Conservation (phyloP, 495 filamentous ascomycete genomes). For the Aspergillus sclerotioniger region DNA sequence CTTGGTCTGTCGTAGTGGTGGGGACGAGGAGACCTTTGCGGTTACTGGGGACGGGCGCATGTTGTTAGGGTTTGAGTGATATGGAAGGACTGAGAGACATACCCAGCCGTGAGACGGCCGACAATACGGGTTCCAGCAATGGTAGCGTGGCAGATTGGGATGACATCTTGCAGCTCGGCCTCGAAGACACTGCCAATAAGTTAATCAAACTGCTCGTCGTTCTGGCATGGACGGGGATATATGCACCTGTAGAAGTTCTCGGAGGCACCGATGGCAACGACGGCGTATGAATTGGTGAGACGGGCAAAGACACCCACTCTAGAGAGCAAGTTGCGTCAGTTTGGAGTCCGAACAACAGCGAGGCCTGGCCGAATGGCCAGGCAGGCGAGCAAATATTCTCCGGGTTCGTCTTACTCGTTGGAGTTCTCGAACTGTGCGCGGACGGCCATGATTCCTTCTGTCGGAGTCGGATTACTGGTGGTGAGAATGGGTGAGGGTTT, state of each 20-base stretch:
- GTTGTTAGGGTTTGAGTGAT: not conserved
- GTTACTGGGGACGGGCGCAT: conserved; percentile 56
- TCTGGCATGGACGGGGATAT: not conserved
- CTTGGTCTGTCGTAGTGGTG: conserved; percentile 94
- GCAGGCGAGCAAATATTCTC: not conserved
- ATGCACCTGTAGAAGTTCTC: conserved; percentile 93
- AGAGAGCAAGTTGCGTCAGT: not conserved
- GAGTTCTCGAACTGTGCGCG: conserved; percentile 96
- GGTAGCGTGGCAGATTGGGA: conserved; percentile 96
- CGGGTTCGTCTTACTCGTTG: conserved; percentile 71
- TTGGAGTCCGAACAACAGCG: not conserved
- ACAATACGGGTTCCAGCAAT: conserved; percentile 96
- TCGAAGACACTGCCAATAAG: conserved; percentile 69
- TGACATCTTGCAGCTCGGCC: conserved; percentile 93
- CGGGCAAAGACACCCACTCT: conserved; percentile 96
- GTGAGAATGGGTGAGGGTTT: not conserved
- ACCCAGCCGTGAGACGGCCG: conserved; percentile 92
- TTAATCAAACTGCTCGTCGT: conserved; percentile 4
- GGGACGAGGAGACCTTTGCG: conserved; percentile 94
- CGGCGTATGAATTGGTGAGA: conserved; percentile 91
- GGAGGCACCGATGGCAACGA: conserved; percentile 89
- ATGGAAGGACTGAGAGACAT: conserved; percentile 30
- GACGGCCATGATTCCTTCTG: conserved; percentile 61
- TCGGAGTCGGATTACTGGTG: not conserved
- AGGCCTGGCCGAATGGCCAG: not conserved